These are phyloP conservation scores for Madurella fahalii DNA, from an alignment of 2,329 filamentous ascomycete species.

Conservation along the genomic window DNA sequence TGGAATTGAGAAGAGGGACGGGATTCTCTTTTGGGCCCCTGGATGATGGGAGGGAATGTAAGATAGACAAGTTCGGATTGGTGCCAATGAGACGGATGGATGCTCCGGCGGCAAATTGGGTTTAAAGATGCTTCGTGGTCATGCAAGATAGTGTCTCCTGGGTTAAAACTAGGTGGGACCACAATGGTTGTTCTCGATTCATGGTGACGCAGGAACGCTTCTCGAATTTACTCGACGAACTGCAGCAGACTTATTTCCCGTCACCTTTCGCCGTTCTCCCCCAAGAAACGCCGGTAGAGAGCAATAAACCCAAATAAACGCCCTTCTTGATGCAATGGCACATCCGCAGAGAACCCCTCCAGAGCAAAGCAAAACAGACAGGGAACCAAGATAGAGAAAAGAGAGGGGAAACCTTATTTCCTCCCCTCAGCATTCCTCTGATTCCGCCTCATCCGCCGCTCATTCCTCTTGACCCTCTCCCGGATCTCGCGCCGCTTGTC, in stretches of 20 bases:
- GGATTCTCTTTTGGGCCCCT: neutral
- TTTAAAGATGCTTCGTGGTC: neutral
- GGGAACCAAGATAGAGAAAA: neutral
- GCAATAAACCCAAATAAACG: neutral
- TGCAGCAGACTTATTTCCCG: neutral
- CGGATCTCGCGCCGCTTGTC: constrained; percentile 61
- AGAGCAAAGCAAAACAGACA: no score
- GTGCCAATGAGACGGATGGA: constrained; percentile 4
- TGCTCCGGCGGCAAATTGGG: constrained; percentile 10
- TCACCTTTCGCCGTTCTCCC: neutral
- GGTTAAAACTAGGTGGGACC: no score
- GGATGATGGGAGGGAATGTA: constrained; percentile 5
- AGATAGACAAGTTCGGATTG: constrained; percentile 1
- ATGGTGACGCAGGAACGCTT: neutral
- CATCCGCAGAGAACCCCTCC: neutral
- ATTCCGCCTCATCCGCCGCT: constrained; percentile 66
- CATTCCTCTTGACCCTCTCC: constrained; percentile 68
- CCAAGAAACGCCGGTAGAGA: neutral
- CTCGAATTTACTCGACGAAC: neutral
- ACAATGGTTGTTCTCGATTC: neutral
- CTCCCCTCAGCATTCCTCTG: constrained; percentile 42
- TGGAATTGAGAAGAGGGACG: neutral
- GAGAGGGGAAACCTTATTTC: constrained; percentile 3
- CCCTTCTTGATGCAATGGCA: neutral
- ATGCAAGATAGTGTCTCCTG: neutral